Evolutionary conservation across 495 filamentous ascomycete genomes (phyloP), one percentile per base, ranked within the genome.

Genomic region (Daldinia caldariorum): DNA sequence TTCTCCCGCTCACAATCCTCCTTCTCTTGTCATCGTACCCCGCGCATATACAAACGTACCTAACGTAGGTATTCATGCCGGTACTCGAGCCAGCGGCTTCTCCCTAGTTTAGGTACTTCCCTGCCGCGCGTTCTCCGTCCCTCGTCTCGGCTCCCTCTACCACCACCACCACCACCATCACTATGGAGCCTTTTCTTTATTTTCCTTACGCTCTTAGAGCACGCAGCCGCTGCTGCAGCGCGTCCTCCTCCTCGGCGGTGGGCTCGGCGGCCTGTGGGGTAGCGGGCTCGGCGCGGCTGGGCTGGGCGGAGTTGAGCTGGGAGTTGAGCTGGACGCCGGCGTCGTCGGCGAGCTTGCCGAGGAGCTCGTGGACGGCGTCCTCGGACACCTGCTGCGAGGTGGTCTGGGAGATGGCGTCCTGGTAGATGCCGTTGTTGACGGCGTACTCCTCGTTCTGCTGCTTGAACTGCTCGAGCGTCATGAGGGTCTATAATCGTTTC

Each of bases 391-490:
- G 89, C 29, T 90, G 86, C 12, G 90, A 89, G 0, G 92, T 94
- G 51, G 88, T 88, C 47, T 86, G 86, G 8, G 88, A 87, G 51
- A 92, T 93, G 45, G 91, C 91, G 75, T 92, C 93, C 79, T 93
- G 90, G 81, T 93, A 93, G 79, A 93, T 93, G 26, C 88, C 89
- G 55, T 90, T 93, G 73, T 86, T 88, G 70, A 94, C 91, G 77
- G 93, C 92, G 63, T 94, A 88, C 71, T 94, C 91, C 73, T 94
- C 92, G 81, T 93, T 93, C 78, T 94, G 91, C 49, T 85, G 84
- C 77, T 92, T 89, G 83, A 92, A 94, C 72, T 89, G 88, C 74
- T 94, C 92, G 83, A 94, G 93, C 34, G 83, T 84, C 50, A 83
- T 66, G 59, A 85, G 80, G 47, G 83, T 85, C 72, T 77, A n/a